Conservation (phyloP, 305 asterid species). For the Fraxinus albicans region DNA sequence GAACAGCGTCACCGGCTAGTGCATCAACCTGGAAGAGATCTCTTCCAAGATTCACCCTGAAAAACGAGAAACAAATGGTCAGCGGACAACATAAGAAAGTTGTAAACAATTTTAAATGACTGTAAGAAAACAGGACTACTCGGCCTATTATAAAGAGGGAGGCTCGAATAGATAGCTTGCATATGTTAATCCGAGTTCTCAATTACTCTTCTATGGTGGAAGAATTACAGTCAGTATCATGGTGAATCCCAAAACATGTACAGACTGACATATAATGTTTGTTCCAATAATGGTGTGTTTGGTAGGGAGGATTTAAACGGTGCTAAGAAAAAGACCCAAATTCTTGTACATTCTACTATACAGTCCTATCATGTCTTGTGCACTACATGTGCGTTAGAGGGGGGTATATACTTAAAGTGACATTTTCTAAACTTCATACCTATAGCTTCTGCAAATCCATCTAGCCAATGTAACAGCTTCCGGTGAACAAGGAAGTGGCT, state of each 20-base stretch:
- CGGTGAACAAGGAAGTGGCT: slow-evolving; percentile 68
- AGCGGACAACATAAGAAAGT: not conserved
- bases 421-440: slow-evolving; percentile 34
- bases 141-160: not conserved
- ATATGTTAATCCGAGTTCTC: not conserved
- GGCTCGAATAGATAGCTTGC: not conserved
- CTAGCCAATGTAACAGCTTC: slow-evolving; percentile 83
- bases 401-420: not conserved
- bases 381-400: not conserved
- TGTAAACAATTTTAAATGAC: not conserved
- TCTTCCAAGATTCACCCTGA: slow-evolving; percentile 71
- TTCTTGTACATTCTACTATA: not conserved
- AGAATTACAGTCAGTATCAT: not conserved
- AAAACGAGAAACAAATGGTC: not conserved
- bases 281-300: not conserved
- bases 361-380: not conserved
- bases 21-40: slow-evolving; percentile 61
- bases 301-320: not conserved
- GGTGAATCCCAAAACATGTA: not conserved
- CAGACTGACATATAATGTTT: not conserved
- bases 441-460: slow-evolving; percentile 88
- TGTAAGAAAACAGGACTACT: not conserved
- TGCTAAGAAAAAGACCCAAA: not conserved
- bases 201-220: not conserved
- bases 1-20: slow-evolving; percentile 60